Base-by-base conservation (phyloP, 257 asterid species). In the Petunia axillaris region DNA sequence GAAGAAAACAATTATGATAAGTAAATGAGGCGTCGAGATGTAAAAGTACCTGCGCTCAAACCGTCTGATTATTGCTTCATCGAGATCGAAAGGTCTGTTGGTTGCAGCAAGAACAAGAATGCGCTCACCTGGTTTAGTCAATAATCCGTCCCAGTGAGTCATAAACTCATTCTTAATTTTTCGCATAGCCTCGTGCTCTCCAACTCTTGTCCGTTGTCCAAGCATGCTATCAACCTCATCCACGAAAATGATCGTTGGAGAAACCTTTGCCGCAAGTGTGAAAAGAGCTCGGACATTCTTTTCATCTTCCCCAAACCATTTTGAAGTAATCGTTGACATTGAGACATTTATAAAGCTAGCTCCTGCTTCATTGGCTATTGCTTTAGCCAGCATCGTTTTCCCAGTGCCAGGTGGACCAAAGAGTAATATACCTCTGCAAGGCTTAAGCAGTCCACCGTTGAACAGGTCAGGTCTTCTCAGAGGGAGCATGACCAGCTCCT, bases 321-420 rank as follows among this genome's bases (percentile, higher is more conserved):
- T 96, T 8, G 99, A 96, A 66, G 99, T 93, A 81, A 96, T 92
- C 38, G 98, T 96, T 25, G 98, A 95, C 99, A 95, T 95, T 3
- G 98, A 93, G 57, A 95, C 98, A 66, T 95, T 95, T 81, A 95
- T 93, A 88, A 95, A 93, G 90, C 99, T 95, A 9, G 99, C 99
- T 46, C 98, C 98, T 48, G 99, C 99, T 84, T 95, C 99, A 57
- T 87, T 91, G 76, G 98, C 98, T 37, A 96, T 96, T 81, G 99
- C 99, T 87, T 96, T 96, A 46, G 99, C 99, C n/a, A 96, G 92
- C 99, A 96, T 96, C n/a, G 99, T 96, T 83, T 96, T 96, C n/a
- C 99, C 99, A 1, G 99, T 96, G 57, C 98, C 99, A 1, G 99
- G 99, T 68, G 99, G 99, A 16, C 99, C 98, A 64, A 96, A 96